Conservation (phyloP, 2,329 filamentous ascomycete species). For the Epichloe typhina region DNA sequence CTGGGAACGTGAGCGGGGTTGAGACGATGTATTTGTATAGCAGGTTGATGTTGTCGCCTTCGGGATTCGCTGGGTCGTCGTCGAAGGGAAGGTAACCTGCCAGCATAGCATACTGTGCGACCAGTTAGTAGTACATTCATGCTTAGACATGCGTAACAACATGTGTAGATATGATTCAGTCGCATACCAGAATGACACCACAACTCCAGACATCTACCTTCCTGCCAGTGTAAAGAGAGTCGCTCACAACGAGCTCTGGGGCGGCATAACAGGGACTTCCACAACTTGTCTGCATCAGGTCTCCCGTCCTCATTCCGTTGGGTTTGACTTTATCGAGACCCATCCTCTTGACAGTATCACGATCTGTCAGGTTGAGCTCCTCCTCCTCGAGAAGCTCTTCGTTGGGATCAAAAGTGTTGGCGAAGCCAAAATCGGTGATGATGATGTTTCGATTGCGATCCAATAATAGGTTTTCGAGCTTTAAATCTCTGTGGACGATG, state of each 20-base stretch:
- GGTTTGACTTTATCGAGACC: constrained; percentile 69
- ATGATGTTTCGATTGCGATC: constrained; percentile 98
- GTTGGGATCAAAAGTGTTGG: constrained; percentile 84
- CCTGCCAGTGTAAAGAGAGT: constrained; percentile 89
- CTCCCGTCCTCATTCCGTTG: constrained; percentile 69
- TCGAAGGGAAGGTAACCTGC: constrained; percentile 96
- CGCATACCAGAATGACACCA: constrained; percentile 85
- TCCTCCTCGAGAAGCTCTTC: constrained; percentile 87
- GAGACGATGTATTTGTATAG: constrained; percentile 99
- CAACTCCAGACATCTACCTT: constrained; percentile 99
- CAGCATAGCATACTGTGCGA: constrained; percentile 89
- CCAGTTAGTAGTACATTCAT: background rate
- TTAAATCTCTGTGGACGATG: constrained; percentile 93
- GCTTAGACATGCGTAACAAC: too few relatives aligned
- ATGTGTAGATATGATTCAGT: background rate
- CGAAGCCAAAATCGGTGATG: constrained; percentile 98
- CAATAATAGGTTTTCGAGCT: constrained; percentile 87
- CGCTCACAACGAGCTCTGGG: constrained; percentile 91
- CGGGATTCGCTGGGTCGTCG: constrained; percentile 93
- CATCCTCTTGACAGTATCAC: constrained; percentile 74
- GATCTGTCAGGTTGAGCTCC: constrained; percentile 73
- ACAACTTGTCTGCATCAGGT: constrained; percentile 98
- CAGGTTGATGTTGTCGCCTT: constrained; percentile 97
- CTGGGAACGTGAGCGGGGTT: constrained; percentile 90
- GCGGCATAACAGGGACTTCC: constrained; percentile 97